phyloP scores from a whole-genome alignment of 805 yeast species.

The Hanseniaspora guilliermondii region DNA sequence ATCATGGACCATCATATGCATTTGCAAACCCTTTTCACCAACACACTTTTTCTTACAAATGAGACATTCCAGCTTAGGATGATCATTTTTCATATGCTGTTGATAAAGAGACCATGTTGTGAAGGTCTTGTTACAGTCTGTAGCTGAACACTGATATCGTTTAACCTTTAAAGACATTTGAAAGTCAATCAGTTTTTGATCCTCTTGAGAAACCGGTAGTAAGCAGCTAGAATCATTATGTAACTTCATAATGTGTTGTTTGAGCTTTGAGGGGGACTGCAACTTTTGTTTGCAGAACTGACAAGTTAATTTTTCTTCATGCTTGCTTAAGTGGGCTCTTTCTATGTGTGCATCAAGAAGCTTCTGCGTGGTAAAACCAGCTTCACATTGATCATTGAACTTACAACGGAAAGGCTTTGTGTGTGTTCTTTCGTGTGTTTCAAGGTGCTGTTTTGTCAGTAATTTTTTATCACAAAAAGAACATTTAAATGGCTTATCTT shows the following conservation, averaged over 20 bases:
- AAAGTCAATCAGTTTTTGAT: conserved; percentile 5
- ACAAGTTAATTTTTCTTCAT: conserved; percentile 44
- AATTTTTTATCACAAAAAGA: conserved; percentile 70
- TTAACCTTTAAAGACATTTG: conserved; percentile 13
- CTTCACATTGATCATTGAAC: conserved; percentile 42
- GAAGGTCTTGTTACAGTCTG: conserved; percentile 49
- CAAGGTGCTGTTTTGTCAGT: conserved; percentile 65
- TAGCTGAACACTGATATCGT: conserved; percentile 46
- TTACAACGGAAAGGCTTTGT: conserved; percentile 49
- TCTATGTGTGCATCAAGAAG: conserved; percentile 58
- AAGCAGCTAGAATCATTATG: conserved; percentile 38
- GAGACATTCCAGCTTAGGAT: conserved; percentile 54
- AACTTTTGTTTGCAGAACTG: conserved; percentile 52
- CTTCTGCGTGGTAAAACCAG: conserved; percentile 33
- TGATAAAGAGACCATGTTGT: conserved; percentile 65
- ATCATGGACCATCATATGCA: conserved; percentile 67
- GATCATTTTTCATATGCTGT: conserved; percentile 56
- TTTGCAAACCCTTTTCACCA: conserved; percentile 53
- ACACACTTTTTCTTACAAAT: conserved; percentile 61
- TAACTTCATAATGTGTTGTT: conserved; percentile 50
- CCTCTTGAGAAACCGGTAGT: neutral
- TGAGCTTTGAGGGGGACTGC: conserved; percentile 50
- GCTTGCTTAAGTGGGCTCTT: conserved; percentile 58
- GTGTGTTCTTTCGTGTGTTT: conserved; percentile 75
- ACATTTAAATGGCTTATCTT: conserved; percentile 61